A percentile compares a stretch with the other conserved stretches of the same genome.
Evolutionary conservation across 2,329 filamentous ascomycete species (phyloP).

Genomic region (Aspergillus novoparasiticus): DNA sequence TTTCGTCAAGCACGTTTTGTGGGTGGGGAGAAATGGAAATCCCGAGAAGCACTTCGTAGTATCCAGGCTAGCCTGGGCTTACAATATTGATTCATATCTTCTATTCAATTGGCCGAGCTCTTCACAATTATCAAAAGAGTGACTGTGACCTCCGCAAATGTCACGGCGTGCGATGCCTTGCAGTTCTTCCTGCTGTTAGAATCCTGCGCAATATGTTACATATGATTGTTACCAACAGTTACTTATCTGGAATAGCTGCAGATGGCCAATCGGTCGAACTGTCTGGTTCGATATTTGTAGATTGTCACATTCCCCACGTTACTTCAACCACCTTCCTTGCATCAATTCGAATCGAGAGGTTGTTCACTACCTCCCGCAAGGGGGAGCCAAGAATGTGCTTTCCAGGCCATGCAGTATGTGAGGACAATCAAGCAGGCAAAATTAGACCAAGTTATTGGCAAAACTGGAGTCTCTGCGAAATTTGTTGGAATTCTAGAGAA

Average conservation of each 20-base stretch:
- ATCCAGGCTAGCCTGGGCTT: background rate
- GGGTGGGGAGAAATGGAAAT: background rate
- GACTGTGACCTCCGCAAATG: background rate
- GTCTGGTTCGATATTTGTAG: background rate
- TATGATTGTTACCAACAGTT: background rate
- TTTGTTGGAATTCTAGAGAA: background rate
- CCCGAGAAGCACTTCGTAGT: background rate
- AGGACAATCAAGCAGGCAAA: background rate
- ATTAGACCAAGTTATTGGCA: background rate
- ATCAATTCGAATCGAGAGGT: background rate
- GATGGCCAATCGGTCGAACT: background rate
- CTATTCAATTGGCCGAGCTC: background rate
- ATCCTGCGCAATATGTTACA: background rate
- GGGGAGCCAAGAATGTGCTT: background rate
- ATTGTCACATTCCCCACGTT: background rate
- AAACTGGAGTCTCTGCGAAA: background rate
- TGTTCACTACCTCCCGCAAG: background rate
- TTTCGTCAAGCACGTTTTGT: background rate
- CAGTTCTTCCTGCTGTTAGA: background rate
- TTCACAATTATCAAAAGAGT: background rate
- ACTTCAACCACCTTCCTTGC: constrained; percentile 1
- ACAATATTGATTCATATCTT: background rate
- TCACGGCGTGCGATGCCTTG: constrained; percentile 1
- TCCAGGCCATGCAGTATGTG: constrained; percentile 4
- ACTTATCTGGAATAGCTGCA: background rate